phyloP scores from a whole-genome alignment of 2,329 filamentous ascomycete species.

The Nigrospora sphaerica region DNA sequence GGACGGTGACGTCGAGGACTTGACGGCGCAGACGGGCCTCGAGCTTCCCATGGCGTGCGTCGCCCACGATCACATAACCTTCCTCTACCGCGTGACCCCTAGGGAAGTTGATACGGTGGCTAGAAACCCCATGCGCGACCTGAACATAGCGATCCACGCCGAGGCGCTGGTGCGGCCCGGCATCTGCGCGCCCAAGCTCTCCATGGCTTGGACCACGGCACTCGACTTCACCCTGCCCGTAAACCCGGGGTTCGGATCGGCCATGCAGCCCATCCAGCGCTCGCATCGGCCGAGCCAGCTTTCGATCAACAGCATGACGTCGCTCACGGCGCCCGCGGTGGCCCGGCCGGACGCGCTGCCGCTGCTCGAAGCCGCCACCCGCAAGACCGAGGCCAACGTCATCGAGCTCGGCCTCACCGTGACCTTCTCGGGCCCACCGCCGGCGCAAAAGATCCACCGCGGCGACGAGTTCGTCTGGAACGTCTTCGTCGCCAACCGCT shows the following conservation, averaged over 20 bases:
- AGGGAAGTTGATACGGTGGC: slow-evolving; percentile 34
- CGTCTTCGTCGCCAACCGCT: slow-evolving; percentile 70
- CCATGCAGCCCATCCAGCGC: slow-evolving; percentile 52
- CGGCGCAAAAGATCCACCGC: slow-evolving; percentile 41
- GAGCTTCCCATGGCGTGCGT: slow-evolving; percentile 54
- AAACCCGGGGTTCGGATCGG: slow-evolving; percentile 54
- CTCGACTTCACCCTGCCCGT: slow-evolving; percentile 63
- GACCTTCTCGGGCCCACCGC: slow-evolving; percentile 58
- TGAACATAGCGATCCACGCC: slow-evolving; percentile 56
- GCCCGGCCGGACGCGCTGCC: slow-evolving; percentile 55
- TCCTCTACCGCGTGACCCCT: slow-evolving; percentile 62
- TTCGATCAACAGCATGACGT: slow-evolving; percentile 50
- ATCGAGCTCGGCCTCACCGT: slow-evolving; percentile 66
- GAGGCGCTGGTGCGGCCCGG: slow-evolving; percentile 47
- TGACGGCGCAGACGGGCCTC: slow-evolving; percentile 44
- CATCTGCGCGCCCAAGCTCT: slow-evolving; percentile 52
- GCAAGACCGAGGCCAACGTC: slow-evolving; percentile 36
- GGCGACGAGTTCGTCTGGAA: slow-evolving; percentile 66
- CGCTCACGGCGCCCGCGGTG: slow-evolving; percentile 50
- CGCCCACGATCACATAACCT: slow-evolving; percentile 68
- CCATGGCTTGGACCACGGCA: slow-evolving; percentile 60
- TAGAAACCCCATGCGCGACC: slow-evolving; percentile 41
- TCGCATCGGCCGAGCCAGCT: slow-evolving; percentile 57
- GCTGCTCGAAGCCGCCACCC: slow-evolving; percentile 46
- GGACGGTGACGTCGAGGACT: slow-evolving; percentile 51